Base-by-base conservation (phyloP, 208 protist genomes). In the Porcisia hertigi region DNA sequence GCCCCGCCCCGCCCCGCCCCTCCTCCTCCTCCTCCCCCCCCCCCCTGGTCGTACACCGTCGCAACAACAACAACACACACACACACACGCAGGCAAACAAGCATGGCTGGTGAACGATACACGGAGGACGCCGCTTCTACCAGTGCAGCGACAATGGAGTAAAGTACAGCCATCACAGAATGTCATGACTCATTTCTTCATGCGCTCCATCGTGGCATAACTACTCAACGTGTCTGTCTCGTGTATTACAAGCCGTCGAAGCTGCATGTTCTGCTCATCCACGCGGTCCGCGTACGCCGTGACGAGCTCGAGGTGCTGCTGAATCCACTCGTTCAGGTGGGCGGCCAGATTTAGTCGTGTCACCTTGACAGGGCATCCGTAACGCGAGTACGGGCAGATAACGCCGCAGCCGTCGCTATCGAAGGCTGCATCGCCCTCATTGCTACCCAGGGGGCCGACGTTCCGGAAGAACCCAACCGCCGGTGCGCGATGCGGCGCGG, bases 301-400 rank as follows among this genome's bases (percentile, higher is more conserved):
- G 3, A 95, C 91, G 39, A 93, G 70, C 47, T 87, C 79, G 14
- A 95, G 80, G 73, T 95, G 91, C 39, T 81, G 81, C n/a, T 80
- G 59, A 54, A 93, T 79, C 41, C 78, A 87, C 76, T 92, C 84
- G 16, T 41, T 34, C 30, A 95, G 73, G 64, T 95, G 91, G 20
- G 80, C 76, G 0, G 83, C 20, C 30, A 95, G 58, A 59, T 84
- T 86, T 23, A 82, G 69, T 12, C 78, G 78, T n/a, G 86, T 84
- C 39, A 93, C 81, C 67, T 73, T 84, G 41, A 81, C 74, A 14
- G 69, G 75, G 78, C 91, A 95, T 59, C 91, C 91, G 69, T 91
- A 95, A 43, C 86, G 76, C 14, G 86, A 78, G 78, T 95, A 95
- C 0, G 91, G 91, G 81, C 91, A 95, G 1, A 85, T 60, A 25